phyloP scores from a whole-genome alignment of 306 rosid genomes.

The Dryas drummondii region DNA sequence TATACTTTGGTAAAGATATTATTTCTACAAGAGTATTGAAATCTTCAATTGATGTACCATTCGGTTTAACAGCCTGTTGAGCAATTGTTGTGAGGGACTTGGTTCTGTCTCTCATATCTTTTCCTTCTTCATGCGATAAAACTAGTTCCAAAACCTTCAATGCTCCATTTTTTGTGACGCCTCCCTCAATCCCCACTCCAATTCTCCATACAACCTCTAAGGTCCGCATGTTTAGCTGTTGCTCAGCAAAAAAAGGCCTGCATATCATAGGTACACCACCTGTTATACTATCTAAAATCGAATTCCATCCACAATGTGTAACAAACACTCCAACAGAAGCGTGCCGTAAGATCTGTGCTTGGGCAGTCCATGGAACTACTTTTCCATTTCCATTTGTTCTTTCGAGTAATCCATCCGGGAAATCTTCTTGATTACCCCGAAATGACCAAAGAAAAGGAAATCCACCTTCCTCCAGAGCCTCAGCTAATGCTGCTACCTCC shows the following conservation, averaged over 20 bases:
- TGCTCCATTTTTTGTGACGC: conserved; percentile 26
- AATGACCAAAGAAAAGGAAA: conserved; percentile 64
- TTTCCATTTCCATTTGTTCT: conserved; percentile 19
- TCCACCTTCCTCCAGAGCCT: conserved; percentile 43
- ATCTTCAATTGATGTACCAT: conserved; percentile 38
- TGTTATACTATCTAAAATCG: conserved; percentile 46
- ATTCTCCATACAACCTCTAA: conserved; percentile 46
- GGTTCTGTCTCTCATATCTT: conserved; percentile 37
- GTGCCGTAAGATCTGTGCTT: conserved; percentile 43
- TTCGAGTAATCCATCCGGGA: conserved; percentile 35
- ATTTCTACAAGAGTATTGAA: conserved; percentile 32
- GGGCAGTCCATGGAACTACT: conserved; percentile 71
- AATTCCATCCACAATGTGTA: conserved; percentile 73
- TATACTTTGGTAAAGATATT: not conserved
- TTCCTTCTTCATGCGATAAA: conserved; percentile 32
- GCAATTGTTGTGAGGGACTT: conserved; percentile 28
- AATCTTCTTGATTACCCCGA: conserved; percentile 36
- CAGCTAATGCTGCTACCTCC: conserved; percentile 47
- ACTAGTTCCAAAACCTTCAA: conserved; percentile 10
- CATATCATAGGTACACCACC: conserved; percentile 67
- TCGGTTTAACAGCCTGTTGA: conserved; percentile 19
- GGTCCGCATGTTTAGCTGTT: conserved; percentile 36
- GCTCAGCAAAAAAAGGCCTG: conserved; percentile 64
- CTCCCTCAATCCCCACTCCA: conserved; percentile 42
- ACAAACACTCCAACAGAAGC: conserved; percentile 45